phyloP scores from a whole-genome alignment of 129 eudicot species.

The Tagetes erecta region DNA sequence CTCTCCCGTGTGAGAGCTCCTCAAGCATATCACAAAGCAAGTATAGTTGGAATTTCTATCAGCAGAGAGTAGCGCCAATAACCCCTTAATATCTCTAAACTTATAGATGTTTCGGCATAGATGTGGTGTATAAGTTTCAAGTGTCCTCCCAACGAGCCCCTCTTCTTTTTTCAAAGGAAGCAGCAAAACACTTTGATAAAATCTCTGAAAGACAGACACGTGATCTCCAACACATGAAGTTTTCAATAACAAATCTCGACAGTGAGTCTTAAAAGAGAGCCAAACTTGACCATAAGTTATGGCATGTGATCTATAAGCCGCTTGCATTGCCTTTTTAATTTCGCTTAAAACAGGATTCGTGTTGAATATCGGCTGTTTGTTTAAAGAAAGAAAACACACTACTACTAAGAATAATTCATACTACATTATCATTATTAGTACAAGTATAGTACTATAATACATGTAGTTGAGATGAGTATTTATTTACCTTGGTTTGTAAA shows the following conservation, averaged over 20 bases:
- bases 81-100: background rate
- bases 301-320: background rate
- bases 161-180: slow-evolving; percentile 5
- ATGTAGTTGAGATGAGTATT: background rate
- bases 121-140: background rate
- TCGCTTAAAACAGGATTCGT: background rate
- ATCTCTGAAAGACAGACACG: background rate
- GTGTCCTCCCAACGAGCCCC: slow-evolving; percentile 14
- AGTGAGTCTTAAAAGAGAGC: background rate
- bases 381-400: background rate
- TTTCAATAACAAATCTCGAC: background rate
- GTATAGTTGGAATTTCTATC: background rate
- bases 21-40: slow-evolving; percentile 14
- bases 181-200: background rate
- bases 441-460: too few relatives aligned
- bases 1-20: background rate
- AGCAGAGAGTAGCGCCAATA: background rate
- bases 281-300: slow-evolving; percentile 20
- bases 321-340: background rate
- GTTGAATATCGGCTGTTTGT: slow-evolving; percentile 6
- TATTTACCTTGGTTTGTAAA: background rate
- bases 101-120: slow-evolving; percentile 8
- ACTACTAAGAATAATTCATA: background rate
- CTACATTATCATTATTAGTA: background rate
- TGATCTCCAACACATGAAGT: too few relatives aligned